Evolutionary conservation across 179 eudicot species (phyloP), one percentile per base, ranked within the genome.

Genomic region (Actinidia arguta): DNA sequence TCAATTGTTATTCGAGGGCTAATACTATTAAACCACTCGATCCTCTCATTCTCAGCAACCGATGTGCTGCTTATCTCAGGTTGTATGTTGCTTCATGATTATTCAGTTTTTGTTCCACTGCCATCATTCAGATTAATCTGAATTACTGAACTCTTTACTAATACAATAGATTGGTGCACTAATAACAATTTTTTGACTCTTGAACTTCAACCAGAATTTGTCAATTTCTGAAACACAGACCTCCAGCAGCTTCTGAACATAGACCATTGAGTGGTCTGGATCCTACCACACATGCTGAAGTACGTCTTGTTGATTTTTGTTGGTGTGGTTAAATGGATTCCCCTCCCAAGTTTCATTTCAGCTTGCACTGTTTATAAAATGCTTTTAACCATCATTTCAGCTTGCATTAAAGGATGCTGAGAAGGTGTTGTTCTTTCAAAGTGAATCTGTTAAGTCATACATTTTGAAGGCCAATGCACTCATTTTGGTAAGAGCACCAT

Each of bases 371-470:
- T 51, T 31, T 13, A 71, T 50, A 44, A 68, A 46, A 39, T 71
- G 25, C 14, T 36, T 52, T 73, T 61, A 61, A 48, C 24, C 48
- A 62, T 79, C 22, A 64, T 78, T 86, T 82, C 91, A 96, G 99
- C 95, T 96, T 89, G 98, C 99, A 31, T 83, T 95, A 36, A 96
- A 94, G 87, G 99, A 96, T 92, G 98, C 97, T 52, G 98, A 96
- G 77, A 95, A 95, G 89, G 90, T 96, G 73, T 85, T 92, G 90
- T 86, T 75, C 82, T 50, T 88, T 69, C 88, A 79, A 80, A 88
- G 82, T 86, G 88, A 89, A 81, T 89, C 90, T 68, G 87, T 82
- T 36, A 91, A 83, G 77, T 86, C 98, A 3, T 90, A 89, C 83
- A 84, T 94, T 77, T 83, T 96, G 86, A 91, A 88, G 86, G 98